Conservation (phyloP, 345 rosid genomes). For the Rhizophora mangle region DNA sequence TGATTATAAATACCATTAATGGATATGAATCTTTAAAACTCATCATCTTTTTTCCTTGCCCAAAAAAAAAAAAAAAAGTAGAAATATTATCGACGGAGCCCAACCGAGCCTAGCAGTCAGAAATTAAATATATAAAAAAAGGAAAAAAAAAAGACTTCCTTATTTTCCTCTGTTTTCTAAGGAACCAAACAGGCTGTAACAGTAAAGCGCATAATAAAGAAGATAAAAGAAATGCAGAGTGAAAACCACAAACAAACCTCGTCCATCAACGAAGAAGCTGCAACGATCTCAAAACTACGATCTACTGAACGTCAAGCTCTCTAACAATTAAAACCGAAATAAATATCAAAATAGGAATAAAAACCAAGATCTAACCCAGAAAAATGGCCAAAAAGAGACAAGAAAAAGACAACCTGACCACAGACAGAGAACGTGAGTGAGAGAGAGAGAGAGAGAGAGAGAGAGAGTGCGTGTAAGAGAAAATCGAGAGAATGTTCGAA, state of each 20-base stretch:
- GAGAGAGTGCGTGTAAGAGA: constrained; percentile 18
- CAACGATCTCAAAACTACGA: constrained; percentile 28
- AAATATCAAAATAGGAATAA: neutral
- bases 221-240: neutral
- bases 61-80: neutral
- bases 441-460: constrained; percentile 4
- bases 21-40: too few species aligned
- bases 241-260: constrained; percentile 24
- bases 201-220: neutral
- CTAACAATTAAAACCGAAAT: neutral
- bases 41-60: neutral
- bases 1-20: too few species aligned
- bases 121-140: neutral
- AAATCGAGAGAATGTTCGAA: constrained; percentile 40
- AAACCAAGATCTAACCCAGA: constrained; percentile 12
- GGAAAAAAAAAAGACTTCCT: neutral
- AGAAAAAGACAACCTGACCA: constrained; percentile 10
- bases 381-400: neutral
- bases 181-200: constrained; percentile 26
- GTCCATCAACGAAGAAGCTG: constrained; percentile 24
- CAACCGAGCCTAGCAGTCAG: too few species aligned
- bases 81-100: too few species aligned
- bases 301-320: constrained; percentile 10
- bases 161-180: constrained; percentile 20
- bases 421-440: neutral